phyloP scores from a whole-genome alignment of 208 protist species.

The Trichomonas tenax region DNA sequence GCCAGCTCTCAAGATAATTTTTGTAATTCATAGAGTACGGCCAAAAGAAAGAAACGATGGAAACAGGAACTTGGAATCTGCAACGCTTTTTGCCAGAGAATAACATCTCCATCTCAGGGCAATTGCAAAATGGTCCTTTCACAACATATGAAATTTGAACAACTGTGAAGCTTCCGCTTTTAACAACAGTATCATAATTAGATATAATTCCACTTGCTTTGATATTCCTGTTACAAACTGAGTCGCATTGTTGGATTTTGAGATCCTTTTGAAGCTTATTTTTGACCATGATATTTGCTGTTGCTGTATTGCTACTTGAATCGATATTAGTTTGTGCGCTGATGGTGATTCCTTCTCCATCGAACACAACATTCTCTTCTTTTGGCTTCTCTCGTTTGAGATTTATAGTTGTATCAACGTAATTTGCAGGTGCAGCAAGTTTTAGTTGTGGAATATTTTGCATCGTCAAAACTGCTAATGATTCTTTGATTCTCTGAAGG shows the following conservation, averaged over 20 bases:
- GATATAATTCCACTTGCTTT: not conserved
- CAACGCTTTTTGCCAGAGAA: not conserved
- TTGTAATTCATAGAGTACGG: not conserved
- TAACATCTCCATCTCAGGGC: not conserved
- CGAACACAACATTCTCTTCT: not conserved
- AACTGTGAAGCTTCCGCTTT: not conserved
- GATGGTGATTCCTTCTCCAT: not conserved
- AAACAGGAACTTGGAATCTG: not conserved
- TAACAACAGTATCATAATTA: not conserved
- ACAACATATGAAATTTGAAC: not conserved
- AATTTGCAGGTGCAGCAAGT: not conserved
- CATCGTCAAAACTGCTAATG: not conserved
- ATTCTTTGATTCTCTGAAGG: not conserved
- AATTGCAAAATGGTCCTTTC: not conserved
- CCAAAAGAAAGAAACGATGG: not conserved
- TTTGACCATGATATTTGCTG: not conserved
- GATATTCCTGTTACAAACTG: not conserved
- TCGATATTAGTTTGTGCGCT: not conserved
- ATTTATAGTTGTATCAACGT: not conserved
- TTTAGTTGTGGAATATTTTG: not conserved
- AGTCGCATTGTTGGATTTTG: not conserved
- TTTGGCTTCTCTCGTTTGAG: not conserved
- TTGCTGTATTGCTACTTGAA: not conserved
- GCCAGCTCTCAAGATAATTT: not conserved
- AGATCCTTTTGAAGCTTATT: not conserved